phyloP scores from a whole-genome alignment of 371 early-diverging fungal species.

The Chytridium lagenaria region DNA sequence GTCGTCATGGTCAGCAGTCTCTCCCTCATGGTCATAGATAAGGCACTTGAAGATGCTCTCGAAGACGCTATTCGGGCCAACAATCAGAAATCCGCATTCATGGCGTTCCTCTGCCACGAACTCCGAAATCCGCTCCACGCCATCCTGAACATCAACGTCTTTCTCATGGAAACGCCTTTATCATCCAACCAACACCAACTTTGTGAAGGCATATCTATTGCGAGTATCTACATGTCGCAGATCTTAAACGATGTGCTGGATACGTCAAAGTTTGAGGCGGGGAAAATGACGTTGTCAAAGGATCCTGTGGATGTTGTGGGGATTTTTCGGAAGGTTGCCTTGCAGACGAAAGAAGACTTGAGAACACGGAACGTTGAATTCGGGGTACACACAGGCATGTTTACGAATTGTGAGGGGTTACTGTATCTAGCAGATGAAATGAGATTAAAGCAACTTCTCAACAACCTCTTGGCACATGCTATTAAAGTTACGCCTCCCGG shows the following conservation, averaged over 20 bases:
- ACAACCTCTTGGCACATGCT: constrained; percentile 35
- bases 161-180: neutral
- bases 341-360: neutral
- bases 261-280: constrained; percentile 4
- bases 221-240: constrained; percentile 6
- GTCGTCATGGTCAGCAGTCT: neutral
- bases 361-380: neutral
- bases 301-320: neutral
- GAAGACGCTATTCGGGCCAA: no score
- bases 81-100: no score
- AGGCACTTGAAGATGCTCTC: neutral
- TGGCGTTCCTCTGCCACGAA: constrained; percentile 23
- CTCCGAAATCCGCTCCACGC: constrained; percentile 14
- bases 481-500: constrained; percentile 30
- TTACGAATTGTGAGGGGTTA: no score
- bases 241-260: constrained; percentile 18
- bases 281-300: neutral
- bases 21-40: neutral
- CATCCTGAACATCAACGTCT: no score
- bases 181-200: no score
- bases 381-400: no score
- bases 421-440: no score
- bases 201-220: neutral
- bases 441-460: constrained; percentile 27
- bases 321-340: neutral